Evolutionary conservation across 495 filamentous ascomycete species (phyloP), one percentile per base, ranked within the genome.

Genomic region (Penicillium canariense): DNA sequence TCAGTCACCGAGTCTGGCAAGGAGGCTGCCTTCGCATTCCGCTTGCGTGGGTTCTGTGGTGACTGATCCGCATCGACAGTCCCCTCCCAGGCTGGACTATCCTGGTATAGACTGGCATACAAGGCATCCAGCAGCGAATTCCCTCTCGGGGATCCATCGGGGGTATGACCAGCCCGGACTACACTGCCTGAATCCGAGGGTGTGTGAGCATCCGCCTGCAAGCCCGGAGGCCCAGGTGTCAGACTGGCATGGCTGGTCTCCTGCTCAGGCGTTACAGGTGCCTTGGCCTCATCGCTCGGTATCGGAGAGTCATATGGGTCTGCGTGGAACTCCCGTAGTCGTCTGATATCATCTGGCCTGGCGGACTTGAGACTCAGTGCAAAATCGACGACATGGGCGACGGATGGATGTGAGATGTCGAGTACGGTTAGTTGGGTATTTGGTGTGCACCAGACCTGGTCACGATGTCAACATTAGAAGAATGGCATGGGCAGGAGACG

Each of bases 1-100:
- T 57, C 54, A 18, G 48, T 51, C 8, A 57, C 48, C 14, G 54
- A 57, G 27, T 57, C 54, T 0, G 54, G 54, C 18, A 57, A 28
- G 17, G 54, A 57, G 9, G 54, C 54, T 14, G 48, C 48, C 42
- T 42, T 52, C n/a, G 54, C 48, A 7, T 4, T 52, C 34, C 54
- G 46, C 48, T 57, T 57, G 32, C 54, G 54, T 4, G 54, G 39
- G 28, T 50, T 50, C 20, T 3, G 5, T 22, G 46, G 22, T 0
- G 34, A 26, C 46, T 23, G 26, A 20, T 39, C 20, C 2, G 2
- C 50, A 23, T 32, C 38, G 17, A 14, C 36, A 2, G 14, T 30
- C 25, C 9, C 27, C 7, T 31, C 43, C 17, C 25, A 31, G n/a
- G 26, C 27, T 28, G 43, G n/a, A 5, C 8, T 23, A 14, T 28